Conservation (phyloP, 75 land plant species). For the Pseudotsuga menziesii region DNA sequence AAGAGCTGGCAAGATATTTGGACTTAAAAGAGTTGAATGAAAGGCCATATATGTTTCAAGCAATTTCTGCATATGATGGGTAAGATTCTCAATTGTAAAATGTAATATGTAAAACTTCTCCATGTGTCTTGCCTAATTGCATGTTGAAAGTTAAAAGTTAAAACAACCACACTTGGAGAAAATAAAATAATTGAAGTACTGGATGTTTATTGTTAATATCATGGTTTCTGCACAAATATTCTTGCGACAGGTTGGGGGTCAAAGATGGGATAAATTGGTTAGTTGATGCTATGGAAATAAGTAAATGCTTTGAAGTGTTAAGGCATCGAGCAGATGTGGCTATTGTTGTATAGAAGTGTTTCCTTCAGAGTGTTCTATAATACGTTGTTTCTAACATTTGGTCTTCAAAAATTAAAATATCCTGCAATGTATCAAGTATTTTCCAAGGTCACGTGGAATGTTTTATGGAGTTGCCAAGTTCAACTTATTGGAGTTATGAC, state of each 20-base stretch:
- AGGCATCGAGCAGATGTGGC: conserved; percentile 53
- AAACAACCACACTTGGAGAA: background rate
- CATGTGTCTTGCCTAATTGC: background rate
- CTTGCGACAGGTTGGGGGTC: conserved; percentile 60
- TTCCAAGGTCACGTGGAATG: background rate
- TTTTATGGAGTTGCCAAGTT: too few species aligned
- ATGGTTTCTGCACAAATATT: background rate
- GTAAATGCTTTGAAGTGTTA: conserved; percentile 74
- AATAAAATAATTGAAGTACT: background rate
- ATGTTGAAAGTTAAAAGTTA: background rate
- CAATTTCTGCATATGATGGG: conserved; percentile 90
- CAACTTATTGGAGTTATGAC: too few species aligned
- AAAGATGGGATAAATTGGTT: conserved; percentile 80
- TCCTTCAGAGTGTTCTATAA: background rate
- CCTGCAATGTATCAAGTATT: background rate
- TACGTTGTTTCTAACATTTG: background rate
- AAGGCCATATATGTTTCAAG: conserved; percentile 62
- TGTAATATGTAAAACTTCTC: background rate
- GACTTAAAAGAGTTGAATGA: conserved; percentile 84
- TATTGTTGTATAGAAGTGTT: conserved; percentile 14
- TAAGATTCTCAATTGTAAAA: conserved; percentile 20
- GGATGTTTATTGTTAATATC: conserved; percentile 1
- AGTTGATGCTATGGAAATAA: conserved; percentile 84
- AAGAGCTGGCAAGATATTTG: conserved; percentile 71
- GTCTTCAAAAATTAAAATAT: background rate